These are phyloP conservation scores for Mycena galopus DNA, from an alignment of 768 basidiomycete genomes.

Conservation along the genomic window DNA sequence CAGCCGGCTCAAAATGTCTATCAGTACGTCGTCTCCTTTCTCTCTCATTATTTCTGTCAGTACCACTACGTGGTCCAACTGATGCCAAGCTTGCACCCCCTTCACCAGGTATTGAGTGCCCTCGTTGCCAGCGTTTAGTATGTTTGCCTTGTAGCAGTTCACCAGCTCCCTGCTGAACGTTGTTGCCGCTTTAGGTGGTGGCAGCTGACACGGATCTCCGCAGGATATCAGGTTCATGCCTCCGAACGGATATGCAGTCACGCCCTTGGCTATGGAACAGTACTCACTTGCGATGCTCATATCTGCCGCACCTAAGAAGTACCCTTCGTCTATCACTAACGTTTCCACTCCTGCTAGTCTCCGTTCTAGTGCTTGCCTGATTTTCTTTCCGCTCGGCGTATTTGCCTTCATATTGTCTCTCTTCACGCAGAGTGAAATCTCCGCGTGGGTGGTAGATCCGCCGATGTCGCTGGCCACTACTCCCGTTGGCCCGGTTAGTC, in stretches of 20 bases:
- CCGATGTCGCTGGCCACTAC: neutral
- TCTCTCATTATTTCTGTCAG: neutral
- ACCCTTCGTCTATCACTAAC: neutral
- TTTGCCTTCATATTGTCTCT: neutral
- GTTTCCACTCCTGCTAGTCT: neutral
- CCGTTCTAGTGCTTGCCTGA: no score
- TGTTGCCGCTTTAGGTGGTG: neutral
- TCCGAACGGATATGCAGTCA: neutral
- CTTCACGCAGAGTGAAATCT: neutral
- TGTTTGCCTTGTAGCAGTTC: neutral
- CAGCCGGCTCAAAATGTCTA: neutral
- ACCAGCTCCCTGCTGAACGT: neutral
- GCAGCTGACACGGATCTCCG: neutral
- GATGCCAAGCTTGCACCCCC: neutral
- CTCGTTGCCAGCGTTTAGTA: neutral
- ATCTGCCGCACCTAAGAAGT: neutral
- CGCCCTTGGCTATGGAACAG: neutral
- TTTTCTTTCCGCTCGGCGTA: neutral
- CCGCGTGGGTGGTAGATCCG: neutral
- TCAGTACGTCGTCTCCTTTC: neutral
- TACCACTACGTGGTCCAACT: neutral
- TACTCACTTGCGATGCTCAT: neutral
- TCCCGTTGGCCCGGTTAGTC: neutral
- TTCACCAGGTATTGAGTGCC: neutral
- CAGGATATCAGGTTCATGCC: neutral